Evolutionary conservation across 495 filamentous ascomycete genomes (phyloP).

Genomic region (Aspergillus sclerotiicarbonarius): DNA sequence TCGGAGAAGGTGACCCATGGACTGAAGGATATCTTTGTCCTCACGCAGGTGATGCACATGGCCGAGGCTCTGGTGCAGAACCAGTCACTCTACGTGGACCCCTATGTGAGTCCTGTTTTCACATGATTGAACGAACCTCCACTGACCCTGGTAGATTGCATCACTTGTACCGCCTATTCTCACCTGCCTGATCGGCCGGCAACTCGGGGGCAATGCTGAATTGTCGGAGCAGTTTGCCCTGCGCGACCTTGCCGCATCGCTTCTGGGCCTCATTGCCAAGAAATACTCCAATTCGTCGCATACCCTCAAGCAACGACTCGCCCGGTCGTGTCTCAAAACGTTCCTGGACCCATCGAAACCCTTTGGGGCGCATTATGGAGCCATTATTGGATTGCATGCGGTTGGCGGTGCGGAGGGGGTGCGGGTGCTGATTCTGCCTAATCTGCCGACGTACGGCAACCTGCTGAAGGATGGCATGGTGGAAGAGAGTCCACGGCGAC

Average conservation of each 20-base stretch:
- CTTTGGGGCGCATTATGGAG: constrained; percentile 80
- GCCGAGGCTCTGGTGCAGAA: constrained; percentile 81
- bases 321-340: constrained; percentile 82
- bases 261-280: constrained; percentile 68
- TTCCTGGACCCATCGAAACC: constrained; percentile 83
- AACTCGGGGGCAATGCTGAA: constrained; percentile 59
- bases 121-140: background rate
- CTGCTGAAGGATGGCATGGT: constrained; percentile 66
- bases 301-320: constrained; percentile 80
- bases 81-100: constrained; percentile 75
- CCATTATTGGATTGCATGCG: constrained; percentile 70
- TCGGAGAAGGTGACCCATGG: constrained; percentile 91
- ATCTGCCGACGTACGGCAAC: constrained; percentile 72
- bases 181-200: constrained; percentile 85
- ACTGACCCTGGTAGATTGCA: constrained; percentile 47
- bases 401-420: constrained; percentile 78
- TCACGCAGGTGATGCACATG: constrained; percentile 89
- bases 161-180: constrained; percentile 83
- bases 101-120: constrained; percentile 60
- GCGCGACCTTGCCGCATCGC: constrained; percentile 76
- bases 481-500: constrained; percentile 47
- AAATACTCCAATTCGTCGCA: constrained; percentile 74
- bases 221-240: constrained; percentile 70
- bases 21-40: constrained; percentile 78
- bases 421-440: constrained; percentile 76